Conservation (phyloP, 192 early-diverging fungal genomes). For the Spizellomyces sp. region DNA sequence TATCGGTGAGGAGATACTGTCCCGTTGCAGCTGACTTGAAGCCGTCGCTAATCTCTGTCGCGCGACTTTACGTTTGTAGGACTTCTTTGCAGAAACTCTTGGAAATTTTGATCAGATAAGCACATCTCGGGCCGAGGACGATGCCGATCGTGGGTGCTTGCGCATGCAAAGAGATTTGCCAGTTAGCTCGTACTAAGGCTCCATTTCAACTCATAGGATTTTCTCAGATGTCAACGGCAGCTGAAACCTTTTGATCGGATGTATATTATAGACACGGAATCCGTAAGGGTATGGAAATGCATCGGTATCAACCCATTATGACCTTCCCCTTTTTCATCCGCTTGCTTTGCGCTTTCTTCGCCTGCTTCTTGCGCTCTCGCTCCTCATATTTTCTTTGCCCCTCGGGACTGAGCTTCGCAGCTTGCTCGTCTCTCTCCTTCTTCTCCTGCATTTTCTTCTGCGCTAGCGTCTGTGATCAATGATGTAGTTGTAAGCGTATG, state of each 20-base stretch:
- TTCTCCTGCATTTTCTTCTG: conserved; percentile 70
- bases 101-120: conserved; percentile 31
- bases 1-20: conserved; percentile 30
- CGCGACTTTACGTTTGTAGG: conserved; percentile 17
- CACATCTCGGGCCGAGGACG: not conserved
- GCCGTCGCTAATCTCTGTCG: not conserved
- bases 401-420: conserved; percentile 71
- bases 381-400: conserved; percentile 87
- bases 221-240: conserved; percentile 15
- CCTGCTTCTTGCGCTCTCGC: conserved; percentile 71
- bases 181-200: not conserved
- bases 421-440: conserved; percentile 62
- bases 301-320: not conserved
- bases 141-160: conserved; percentile 8
- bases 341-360: conserved; percentile 67
- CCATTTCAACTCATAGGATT: not conserved
- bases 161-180: too few species aligned
- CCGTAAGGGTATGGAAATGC: not conserved
- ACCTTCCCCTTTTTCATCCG: conserved; percentile 58
- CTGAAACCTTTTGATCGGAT: conserved; percentile 9
- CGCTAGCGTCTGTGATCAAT: conserved; percentile 48
- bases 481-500: not conserved
- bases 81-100: conserved; percentile 48
- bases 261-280: not conserved
- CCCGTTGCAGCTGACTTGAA: not conserved